Evolutionary conservation across 495 filamentous ascomycete species (phyloP).

Genomic region (Neurospora sp.): DNA sequence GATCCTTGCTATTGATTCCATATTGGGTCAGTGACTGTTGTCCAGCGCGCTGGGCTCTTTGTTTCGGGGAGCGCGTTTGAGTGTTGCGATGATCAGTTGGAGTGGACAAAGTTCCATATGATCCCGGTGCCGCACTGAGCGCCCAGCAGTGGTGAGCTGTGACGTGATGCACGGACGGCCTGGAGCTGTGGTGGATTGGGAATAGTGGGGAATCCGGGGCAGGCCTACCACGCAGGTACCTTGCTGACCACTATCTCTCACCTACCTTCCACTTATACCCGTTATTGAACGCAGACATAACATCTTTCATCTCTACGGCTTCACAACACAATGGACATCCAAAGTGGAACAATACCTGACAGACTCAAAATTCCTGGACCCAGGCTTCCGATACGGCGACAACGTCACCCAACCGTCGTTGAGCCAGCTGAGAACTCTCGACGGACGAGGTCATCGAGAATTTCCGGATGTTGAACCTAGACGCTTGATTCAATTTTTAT

Average conservation of each 20-base stretch:
- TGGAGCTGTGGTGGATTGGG: neutral
- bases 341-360: neutral
- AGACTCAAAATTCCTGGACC: neutral
- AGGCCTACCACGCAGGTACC: neutral
- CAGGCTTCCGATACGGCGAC: neutral
- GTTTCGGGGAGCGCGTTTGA: neutral
- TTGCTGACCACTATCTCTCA: neutral
- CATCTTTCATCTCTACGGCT: neutral
- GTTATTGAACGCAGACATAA: neutral
- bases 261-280: neutral
- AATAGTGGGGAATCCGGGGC: neutral
- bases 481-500: neutral
- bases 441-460: neutral
- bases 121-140: neutral
- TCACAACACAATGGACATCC: neutral
- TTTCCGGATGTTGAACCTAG: neutral
- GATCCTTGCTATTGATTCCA: slow-evolving; percentile 97
- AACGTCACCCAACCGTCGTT: neutral
- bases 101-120: neutral
- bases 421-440: neutral
- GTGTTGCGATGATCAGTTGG: neutral
- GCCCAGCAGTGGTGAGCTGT: neutral
- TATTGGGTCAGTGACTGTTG: slow-evolving; percentile 9
- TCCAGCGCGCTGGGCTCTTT: slow-evolving; percentile 1
- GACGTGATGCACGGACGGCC: neutral